A percentile compares a stretch with the other conserved stretches of the same genome.
Conservation (phyloP, 2,329 filamentous ascomycete genomes). For the Aspergillus pseudonomiae region DNA sequence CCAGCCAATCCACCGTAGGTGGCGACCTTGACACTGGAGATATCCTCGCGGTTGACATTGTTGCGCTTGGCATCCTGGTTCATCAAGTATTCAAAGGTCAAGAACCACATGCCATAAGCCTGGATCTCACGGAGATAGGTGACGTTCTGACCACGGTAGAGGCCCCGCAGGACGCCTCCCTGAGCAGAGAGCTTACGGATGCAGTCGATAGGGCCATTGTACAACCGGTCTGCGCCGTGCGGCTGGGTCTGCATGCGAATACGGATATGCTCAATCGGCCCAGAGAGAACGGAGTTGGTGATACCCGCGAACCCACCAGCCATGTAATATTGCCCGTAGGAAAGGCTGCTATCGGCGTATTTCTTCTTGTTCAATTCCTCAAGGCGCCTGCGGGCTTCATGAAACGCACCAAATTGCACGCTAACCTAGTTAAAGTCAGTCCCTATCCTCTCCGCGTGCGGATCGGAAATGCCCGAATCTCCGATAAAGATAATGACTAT, state of each 20-base stretch:
- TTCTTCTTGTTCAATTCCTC: conserved; percentile 70
- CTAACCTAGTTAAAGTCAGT: conserved; percentile 57
- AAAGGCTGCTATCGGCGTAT: conserved; percentile 56
- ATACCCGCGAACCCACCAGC: conserved; percentile 91
- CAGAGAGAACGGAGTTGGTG: conserved; percentile 84
- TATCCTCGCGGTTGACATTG: conserved; percentile 71
- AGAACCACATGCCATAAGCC: conserved; percentile 95
- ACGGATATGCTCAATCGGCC: conserved; percentile 94
- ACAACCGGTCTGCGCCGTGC: conserved; percentile 77
- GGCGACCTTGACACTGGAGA: conserved; percentile 84
- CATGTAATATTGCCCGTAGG: conserved; percentile 84
- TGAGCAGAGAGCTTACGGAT: conserved; percentile 76
- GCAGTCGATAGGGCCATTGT: conserved; percentile 85
- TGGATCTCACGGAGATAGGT: conserved; percentile 87
- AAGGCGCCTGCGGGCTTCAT: conserved; percentile 83
- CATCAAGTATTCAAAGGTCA: conserved; percentile 96
- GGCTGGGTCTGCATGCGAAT: conserved; percentile 96
- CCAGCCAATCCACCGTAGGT: conserved; percentile 91
- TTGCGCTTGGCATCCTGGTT: conserved; percentile 82
- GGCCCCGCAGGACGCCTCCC: conserved; percentile 69
- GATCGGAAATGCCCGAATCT: background rate
- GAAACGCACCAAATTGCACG: conserved; percentile 98
- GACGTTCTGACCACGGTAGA: conserved; percentile 87
- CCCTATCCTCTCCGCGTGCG: no score
- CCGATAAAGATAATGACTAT: background rate